These are phyloP conservation scores for Apiospora pterosperma DNA, from an alignment of 2,329 filamentous ascomycete species.

Conservation along the genomic window DNA sequence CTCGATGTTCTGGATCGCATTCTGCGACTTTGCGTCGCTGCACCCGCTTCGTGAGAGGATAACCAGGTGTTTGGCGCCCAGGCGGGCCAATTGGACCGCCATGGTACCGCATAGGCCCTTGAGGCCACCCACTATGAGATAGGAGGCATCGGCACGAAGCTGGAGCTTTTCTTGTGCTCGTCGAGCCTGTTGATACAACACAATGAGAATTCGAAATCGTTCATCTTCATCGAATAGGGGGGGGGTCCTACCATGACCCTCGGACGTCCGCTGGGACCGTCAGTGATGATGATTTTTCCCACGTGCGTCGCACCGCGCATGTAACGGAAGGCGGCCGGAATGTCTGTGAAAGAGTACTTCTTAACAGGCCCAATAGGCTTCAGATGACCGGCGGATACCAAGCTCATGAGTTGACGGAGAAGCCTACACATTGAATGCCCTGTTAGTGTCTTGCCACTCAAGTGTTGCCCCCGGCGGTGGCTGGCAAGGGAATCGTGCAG, in stretches of 20 bases:
- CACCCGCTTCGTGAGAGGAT: conserved; percentile 24
- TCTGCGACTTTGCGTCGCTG: conserved; percentile 21
- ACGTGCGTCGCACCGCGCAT: conserved; percentile 12
- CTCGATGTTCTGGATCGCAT: conserved; percentile 12
- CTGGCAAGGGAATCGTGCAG: no score
- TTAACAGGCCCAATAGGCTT: conserved; percentile 7
- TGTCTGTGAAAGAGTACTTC: conserved; percentile 16
- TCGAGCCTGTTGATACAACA: no score
- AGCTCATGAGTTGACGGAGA: background rate
- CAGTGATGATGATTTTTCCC: background rate
- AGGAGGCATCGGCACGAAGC: conserved; percentile 18
- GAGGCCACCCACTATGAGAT: conserved; percentile 33
- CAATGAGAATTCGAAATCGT: no score
- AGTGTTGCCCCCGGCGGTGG: no score
- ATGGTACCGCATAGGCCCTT: conserved; percentile 31
- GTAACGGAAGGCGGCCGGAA: conserved; percentile 19
- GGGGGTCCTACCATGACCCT: no score
- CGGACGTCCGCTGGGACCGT: no score
- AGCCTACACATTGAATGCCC: background rate
- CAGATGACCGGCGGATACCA: background rate
- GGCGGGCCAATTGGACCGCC: conserved; percentile 24
- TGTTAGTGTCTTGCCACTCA: no score
- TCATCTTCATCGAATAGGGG: no score
- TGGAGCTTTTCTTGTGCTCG: background rate
- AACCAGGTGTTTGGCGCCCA: conserved; percentile 28